These are phyloP conservation scores for Karstenula rhodostoma DNA, from an alignment of 2,329 filamentous ascomycete genomes.

Conservation along the genomic window DNA sequence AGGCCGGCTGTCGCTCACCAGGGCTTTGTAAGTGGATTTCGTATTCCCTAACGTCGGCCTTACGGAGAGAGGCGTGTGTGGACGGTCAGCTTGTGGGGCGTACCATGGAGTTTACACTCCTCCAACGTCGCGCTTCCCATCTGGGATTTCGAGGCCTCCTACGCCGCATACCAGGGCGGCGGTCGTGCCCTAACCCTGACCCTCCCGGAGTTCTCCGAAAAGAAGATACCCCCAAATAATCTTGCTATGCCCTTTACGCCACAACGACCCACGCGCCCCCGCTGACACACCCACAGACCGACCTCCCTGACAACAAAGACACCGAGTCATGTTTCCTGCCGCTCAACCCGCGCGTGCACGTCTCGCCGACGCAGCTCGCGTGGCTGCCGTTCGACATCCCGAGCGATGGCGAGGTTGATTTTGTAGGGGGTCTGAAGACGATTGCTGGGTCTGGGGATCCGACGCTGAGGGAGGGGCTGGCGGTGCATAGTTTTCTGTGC, in stretches of 20 bases:
- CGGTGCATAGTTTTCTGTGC: conserved; percentile 44
- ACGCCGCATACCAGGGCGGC: background rate
- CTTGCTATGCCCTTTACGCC: background rate
- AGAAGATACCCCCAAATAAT: background rate
- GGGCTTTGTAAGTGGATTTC: conserved; percentile 43
- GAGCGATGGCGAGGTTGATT: conserved; percentile 40
- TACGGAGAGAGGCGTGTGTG: conserved; percentile 14
- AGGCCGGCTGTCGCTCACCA: conserved; percentile 49
- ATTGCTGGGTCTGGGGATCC: conserved; percentile 51
- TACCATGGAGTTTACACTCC: background rate
- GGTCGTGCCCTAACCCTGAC: conserved; percentile 6
- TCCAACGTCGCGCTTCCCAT: conserved; percentile 3
- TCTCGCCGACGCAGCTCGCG: conserved; percentile 48
- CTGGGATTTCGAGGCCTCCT: conserved; percentile 1
- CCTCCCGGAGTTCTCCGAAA: conserved; percentile 15
- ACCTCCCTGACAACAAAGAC: conserved; percentile 46
- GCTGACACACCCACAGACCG: conserved; percentile 43
- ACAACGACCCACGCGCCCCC: conserved; percentile 12
- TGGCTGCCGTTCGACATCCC: conserved; percentile 50
- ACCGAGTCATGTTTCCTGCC: conserved; percentile 48
- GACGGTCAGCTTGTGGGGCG: conserved; percentile 6
- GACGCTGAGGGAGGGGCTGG: conserved; percentile 47
- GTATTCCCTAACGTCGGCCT: conserved; percentile 19
- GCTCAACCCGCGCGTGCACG: conserved; percentile 45
- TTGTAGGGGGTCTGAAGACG: conserved; percentile 46